Base-by-base conservation (phyloP, 805 yeast genomes). In the Ogataea minuta region DNA sequence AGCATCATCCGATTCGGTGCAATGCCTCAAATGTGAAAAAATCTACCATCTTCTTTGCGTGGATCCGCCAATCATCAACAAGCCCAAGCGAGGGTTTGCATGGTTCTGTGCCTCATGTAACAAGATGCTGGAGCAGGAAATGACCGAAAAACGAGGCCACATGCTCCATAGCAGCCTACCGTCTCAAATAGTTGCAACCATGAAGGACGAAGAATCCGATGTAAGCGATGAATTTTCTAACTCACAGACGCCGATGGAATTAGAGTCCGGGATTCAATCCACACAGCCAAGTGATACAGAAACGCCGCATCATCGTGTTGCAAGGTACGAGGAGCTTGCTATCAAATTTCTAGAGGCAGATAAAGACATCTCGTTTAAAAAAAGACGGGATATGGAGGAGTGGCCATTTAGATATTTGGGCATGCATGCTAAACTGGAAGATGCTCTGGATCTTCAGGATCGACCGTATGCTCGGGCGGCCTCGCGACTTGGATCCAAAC, bases 31-130 rank as follows among this genome's bases (percentile, higher is more conserved):
- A 36, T 90, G 98, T 59, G 68, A 70, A 9, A 70, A 73, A 12
- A 68, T 68, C 43, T 87, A 79, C 49, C 98, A 90, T 63, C 76
- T 89, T 77, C 68, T 78, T 25, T 90, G 98, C 54, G 72, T 89
- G 33, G 86, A 83, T 44, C 96, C 96, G 1, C 96, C 96, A 1
- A 62, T 88, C 27, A 58, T 75, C 36, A 76, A 76, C 46, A 85
- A 85, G 53, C 96, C 96, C 1, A 80, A 85, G 30, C 66, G 95
- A 41, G 96, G 95, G 1, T 84, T 87, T 56, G 85, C 88, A 7
- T 90, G 96, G 96, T 74, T 87, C 17, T 89, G 97, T 67, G 90
- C 86, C 20, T 58, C 67, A 4, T 89, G 97, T 64, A 71, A 81
- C n/a, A 74, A 77, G 49, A 71, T 67, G 23, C 72, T 74, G 36